These are phyloP conservation scores for Oryza glaberrima DNA, from an alignment of 176 grass and related monocot genomes.

Conservation along the genomic window DNA sequence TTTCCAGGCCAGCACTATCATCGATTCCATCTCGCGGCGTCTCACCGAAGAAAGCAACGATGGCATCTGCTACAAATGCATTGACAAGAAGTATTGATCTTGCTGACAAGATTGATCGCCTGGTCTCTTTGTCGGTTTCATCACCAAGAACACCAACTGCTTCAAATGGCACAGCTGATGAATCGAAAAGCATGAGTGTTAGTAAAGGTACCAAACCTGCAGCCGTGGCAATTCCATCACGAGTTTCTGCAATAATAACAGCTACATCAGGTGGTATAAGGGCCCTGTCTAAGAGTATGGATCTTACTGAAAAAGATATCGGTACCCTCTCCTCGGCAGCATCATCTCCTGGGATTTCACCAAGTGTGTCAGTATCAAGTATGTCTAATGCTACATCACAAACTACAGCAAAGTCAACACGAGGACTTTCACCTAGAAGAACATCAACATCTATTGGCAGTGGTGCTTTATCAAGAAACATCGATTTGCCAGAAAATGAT, in stretches of 20 bases:
- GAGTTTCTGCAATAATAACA: slow-evolving; percentile 35
- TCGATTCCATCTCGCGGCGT: slow-evolving; percentile 33
- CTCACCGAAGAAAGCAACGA: slow-evolving; percentile 47
- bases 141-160: slow-evolving; percentile 45
- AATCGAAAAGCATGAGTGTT: not conserved
- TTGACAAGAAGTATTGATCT: slow-evolving; percentile 64
- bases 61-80: slow-evolving; percentile 43
- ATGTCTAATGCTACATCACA: slow-evolving; percentile 50
- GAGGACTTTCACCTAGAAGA: slow-evolving; percentile 56
- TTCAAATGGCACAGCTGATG: slow-evolving; percentile 30
- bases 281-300: slow-evolving; percentile 37
- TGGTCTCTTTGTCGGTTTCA: slow-evolving; percentile 41
- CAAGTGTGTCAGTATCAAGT: slow-evolving; percentile 30
- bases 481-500: slow-evolving; percentile 49
- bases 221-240: slow-evolving; percentile 38
- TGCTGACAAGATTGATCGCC: slow-evolving; percentile 51
- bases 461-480: slow-evolving; percentile 27
- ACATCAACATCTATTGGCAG: slow-evolving; percentile 40
- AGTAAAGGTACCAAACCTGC: slow-evolving; percentile 43
- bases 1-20: slow-evolving; percentile 51
- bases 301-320: slow-evolving; percentile 50
- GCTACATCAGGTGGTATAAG: slow-evolving; percentile 28
- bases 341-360: slow-evolving; percentile 49
- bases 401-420: slow-evolving; percentile 33
- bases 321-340: slow-evolving; percentile 14